A percentile compares a stretch with the other conserved stretches of the same genome.
These are phyloP conservation scores for Coniferiporia sulphurascens DNA, from an alignment of 1,284 basidiomycete genomes.

Conservation along the genomic window DNA sequence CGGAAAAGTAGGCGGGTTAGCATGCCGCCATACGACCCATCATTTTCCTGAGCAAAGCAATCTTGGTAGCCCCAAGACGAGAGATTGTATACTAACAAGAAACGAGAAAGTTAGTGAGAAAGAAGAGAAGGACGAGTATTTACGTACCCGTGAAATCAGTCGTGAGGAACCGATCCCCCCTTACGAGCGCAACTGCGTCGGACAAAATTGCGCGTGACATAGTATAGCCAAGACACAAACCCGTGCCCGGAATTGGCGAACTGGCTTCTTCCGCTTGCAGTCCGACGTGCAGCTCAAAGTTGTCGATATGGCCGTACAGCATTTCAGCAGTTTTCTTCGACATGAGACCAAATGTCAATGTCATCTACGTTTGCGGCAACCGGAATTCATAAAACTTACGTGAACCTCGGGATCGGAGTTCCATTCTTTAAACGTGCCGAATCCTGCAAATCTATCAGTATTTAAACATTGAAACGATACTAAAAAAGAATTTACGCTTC, in stretches of 20 bases:
- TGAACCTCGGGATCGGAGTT: slow-evolving; percentile 63
- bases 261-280: slow-evolving; percentile 76
- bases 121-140: not conserved
- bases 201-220: slow-evolving; percentile 81
- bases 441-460: slow-evolving; percentile 31
- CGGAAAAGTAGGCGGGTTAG: slow-evolving; percentile 69
- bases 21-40: slow-evolving; percentile 70
- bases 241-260: slow-evolving; percentile 65
- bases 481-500: slow-evolving; percentile 31
- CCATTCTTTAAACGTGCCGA: slow-evolving; percentile 70
- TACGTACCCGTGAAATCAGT: slow-evolving; percentile 59
- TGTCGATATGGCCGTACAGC: slow-evolving; percentile 72
- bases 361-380: too few species aligned
- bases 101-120: slow-evolving; percentile 1
- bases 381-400: slow-evolving; percentile 35
- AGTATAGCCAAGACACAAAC: slow-evolving; percentile 83
- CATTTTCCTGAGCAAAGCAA: slow-evolving; percentile 54
- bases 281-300: slow-evolving; percentile 75
- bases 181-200: slow-evolving; percentile 64
- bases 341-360: too few species aligned
- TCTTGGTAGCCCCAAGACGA: slow-evolving; percentile 77
- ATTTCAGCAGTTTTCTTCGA: slow-evolving; percentile 55
- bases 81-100: slow-evolving; percentile 53
- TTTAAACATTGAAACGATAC: not conserved
- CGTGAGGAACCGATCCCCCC: slow-evolving; percentile 74